Evolutionary conservation across 495 filamentous ascomycete genomes (phyloP), one percentile per base, ranked within the genome.

Genomic region (Jackrogersella minutella): DNA sequence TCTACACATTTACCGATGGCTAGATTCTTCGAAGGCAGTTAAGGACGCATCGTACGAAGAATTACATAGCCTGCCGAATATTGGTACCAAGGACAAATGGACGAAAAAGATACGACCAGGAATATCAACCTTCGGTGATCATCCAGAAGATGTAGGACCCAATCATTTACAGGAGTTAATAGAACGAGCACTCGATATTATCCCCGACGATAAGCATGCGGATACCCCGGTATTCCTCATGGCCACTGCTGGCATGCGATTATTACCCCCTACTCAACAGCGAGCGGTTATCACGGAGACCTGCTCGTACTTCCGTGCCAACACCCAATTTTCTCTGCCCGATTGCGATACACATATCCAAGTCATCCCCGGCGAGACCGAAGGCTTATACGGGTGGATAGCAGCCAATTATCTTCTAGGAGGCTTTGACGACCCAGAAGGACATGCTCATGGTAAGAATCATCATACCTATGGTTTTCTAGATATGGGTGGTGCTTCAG

Each of bases 301-400:
- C 9, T 99, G 95, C 78, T 83, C 87, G 7, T 98, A 95, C 72
- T 87, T 93, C 16, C 89, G 87, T 46, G 78, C 84, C 44, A 89
- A 92, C 46, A 93, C 93, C 9, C 80, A 88, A 17, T 99, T 99
- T 70, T 83, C 88, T 47, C 83, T 99, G 3, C 93, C 95, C 33
- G 93, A 98, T 74, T 99, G 95, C 79, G 86, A 84, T 53, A 76
- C 91, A 3, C 93, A 99, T 70, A 91, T 99, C 19, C 94, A 97
- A 71, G 93, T 97, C 10, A 98, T 99, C 58, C 87, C 91, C 1
- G 95, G 95, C n/a, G 93, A 97, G 72, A 98, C 96, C 0, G 95
- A 99, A 76, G 95, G 93, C 14, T 76, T 99, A 37, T 99, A 98
- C 67, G 95, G 95, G n/a, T 99, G 95, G 95, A 89, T 98, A 65